A percentile compares a stretch with the other conserved stretches of the same genome.
These are phyloP conservation scores for Comarum palustre DNA, from an alignment of 306 rosid genomes.

Conservation along the genomic window DNA sequence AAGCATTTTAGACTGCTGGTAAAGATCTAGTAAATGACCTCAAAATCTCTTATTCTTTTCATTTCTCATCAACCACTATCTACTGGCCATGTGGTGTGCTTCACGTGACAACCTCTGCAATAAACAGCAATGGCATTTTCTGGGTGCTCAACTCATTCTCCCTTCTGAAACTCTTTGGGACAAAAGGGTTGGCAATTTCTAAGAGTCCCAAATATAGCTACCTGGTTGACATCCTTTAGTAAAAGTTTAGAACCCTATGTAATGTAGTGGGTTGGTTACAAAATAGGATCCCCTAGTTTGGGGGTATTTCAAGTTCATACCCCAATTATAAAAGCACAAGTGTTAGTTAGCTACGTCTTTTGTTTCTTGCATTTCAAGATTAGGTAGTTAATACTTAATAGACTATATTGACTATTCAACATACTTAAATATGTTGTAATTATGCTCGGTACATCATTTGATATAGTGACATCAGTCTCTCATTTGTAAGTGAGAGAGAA, in stretches of 20 bases:
- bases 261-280: background rate
- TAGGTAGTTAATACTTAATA: too few species aligned
- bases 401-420: too few species aligned
- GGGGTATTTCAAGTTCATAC: background rate
- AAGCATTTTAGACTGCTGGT: constrained; percentile 28
- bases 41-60: constrained; percentile 13
- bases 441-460: too few species aligned
- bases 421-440: too few species aligned
- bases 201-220: constrained; percentile 27
- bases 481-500: too few species aligned
- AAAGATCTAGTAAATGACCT: constrained; percentile 44
- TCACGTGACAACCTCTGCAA: constrained; percentile 42
- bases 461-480: too few species aligned
- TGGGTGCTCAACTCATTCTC: constrained; percentile 29
- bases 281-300: background rate
- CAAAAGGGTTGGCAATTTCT: constrained; percentile 31
- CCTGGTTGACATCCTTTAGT: background rate
- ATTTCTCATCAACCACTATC: constrained; percentile 38
- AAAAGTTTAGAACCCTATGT: background rate
- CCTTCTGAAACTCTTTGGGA: constrained; percentile 19
- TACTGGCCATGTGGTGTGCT: constrained; percentile 32
- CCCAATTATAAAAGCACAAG: background rate
- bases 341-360: too few species aligned
- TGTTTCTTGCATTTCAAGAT: background rate
- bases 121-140: constrained; percentile 33